Evolutionary conservation across 495 filamentous ascomycete genomes (phyloP).

Genomic region (Pseudoneurospora amorphoporcata): DNA sequence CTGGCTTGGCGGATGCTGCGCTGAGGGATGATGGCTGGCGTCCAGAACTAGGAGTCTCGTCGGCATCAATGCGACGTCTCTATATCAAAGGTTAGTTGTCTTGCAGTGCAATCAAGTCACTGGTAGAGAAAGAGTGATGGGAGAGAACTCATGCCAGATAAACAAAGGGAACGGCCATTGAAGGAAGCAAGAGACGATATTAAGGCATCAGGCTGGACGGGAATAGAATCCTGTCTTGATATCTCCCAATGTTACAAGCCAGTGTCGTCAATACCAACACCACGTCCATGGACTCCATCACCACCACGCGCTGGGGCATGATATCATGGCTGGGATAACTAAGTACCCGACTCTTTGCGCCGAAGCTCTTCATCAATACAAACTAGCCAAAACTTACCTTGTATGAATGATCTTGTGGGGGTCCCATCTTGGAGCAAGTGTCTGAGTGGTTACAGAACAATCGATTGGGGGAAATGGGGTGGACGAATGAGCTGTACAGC

Average conservation of each 20-base stretch:
- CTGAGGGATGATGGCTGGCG: slow-evolving; percentile 6
- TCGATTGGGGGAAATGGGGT: not conserved
- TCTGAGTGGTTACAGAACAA: not conserved
- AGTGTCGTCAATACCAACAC: not conserved
- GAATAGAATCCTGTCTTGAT: not conserved
- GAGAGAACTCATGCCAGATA: not conserved
- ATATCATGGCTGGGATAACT: not conserved
- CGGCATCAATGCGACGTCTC: slow-evolving; percentile 33
- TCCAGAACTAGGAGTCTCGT: slow-evolving; percentile 17
- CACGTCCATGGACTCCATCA: not conserved
- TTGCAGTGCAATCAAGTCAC: not conserved
- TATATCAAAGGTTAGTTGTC: slow-evolving; percentile 8
- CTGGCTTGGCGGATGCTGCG: slow-evolving; percentile 19
- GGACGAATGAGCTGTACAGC: not conserved
- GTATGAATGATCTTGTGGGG: not conserved
- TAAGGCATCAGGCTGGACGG: not conserved
- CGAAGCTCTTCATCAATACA: not conserved
- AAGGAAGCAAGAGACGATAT: not conserved
- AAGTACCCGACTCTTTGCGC: not conserved
- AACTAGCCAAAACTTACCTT: not conserved
- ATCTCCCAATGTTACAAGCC: not conserved
- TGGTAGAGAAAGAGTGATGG: not conserved
- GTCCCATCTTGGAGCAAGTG: not conserved
- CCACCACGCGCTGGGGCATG: not conserved
- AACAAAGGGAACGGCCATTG: not conserved